Evolutionary conservation across 805 yeast genomes (phyloP).

Genomic region (Saccharomycopsis selenospora): DNA sequence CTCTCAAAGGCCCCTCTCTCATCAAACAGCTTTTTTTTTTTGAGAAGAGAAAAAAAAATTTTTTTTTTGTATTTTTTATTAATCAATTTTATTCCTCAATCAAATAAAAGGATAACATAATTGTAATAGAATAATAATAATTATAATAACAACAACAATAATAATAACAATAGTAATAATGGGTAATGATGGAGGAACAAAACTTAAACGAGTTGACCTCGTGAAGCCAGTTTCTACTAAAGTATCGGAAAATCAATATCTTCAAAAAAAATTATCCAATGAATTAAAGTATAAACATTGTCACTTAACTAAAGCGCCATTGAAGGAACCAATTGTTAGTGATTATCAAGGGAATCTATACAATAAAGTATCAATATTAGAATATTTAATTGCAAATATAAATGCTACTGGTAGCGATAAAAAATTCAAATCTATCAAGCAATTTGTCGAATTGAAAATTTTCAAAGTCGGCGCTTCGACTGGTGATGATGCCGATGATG

Average conservation of each 20-base stretch:
- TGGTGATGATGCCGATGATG: not conserved
- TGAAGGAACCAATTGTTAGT: constrained; percentile 51
- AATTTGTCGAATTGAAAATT: constrained; percentile 38
- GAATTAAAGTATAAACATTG: constrained; percentile 31
- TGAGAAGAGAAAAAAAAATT: no score
- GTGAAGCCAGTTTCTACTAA: constrained; percentile 10
- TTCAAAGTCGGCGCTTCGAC: not conserved
- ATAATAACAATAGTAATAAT: no score
- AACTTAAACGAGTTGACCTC: constrained; percentile 16
- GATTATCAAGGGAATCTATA: constrained; percentile 63
- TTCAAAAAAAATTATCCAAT: constrained; percentile 5
- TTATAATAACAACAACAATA: no score
- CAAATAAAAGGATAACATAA: constrained; percentile 4
- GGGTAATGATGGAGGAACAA: constrained; percentile 21
- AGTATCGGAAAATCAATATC: constrained; percentile 10
- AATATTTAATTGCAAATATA: constrained; percentile 39
- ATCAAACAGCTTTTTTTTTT: no score
- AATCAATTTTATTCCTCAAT: not conserved
- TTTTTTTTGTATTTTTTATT: no score
- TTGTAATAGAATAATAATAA: no score
- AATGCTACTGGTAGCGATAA: constrained; percentile 16
- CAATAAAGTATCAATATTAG: constrained; percentile 56
- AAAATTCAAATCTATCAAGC: constrained; percentile 30
- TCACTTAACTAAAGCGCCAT: constrained; percentile 34
- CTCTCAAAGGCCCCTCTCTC: no score